Conservation (phyloP, 805 yeast species). For the Barnettozyma pratensis region DNA sequence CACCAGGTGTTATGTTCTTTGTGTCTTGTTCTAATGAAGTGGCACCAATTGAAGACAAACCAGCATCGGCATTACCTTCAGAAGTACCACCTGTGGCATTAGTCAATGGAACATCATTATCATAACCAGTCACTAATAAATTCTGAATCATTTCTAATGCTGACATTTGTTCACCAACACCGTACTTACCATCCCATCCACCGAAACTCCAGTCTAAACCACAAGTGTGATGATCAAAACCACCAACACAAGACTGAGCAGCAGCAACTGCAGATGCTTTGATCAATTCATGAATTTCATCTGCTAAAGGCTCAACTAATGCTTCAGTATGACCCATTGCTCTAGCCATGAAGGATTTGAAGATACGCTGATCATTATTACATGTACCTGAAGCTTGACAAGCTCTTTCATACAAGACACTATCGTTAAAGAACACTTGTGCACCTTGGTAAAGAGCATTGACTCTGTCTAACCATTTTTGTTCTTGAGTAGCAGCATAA, state of each 20-base stretch:
- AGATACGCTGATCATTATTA: slow-evolving; percentile 73
- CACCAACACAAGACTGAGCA: slow-evolving; percentile 69
- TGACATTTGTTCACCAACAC: slow-evolving; percentile 76
- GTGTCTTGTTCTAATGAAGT: slow-evolving; percentile 28
- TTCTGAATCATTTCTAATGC: slow-evolving; percentile 62
- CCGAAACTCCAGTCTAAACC: slow-evolving; percentile 59
- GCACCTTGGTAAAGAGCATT: slow-evolving; percentile 41
- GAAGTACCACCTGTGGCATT: slow-evolving; percentile 50
- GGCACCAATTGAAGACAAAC: slow-evolving; percentile 36
- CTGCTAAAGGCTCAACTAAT: slow-evolving; percentile 43
- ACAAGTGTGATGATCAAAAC: slow-evolving; percentile 70
- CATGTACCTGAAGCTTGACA: slow-evolving; percentile 51
- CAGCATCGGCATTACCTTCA: slow-evolving; percentile 49
- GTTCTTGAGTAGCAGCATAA: slow-evolving; percentile 53
- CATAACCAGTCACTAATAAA: slow-evolving; percentile 38
- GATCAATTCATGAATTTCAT: slow-evolving; percentile 37
- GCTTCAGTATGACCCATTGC: slow-evolving; percentile 53
- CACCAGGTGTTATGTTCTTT: slow-evolving; percentile 51
- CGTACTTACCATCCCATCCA: slow-evolving; percentile 61
- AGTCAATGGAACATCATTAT: slow-evolving; percentile 38
- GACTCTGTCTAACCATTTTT: slow-evolving; percentile 46
- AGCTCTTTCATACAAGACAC: slow-evolving; percentile 55
- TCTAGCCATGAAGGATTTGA: slow-evolving; percentile 65
- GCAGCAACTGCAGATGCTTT: slow-evolving; percentile 58
- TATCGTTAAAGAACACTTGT: slow-evolving; percentile 39